Conservation (phyloP, 805 yeast genomes). For the Nakazawaea peltata region DNA sequence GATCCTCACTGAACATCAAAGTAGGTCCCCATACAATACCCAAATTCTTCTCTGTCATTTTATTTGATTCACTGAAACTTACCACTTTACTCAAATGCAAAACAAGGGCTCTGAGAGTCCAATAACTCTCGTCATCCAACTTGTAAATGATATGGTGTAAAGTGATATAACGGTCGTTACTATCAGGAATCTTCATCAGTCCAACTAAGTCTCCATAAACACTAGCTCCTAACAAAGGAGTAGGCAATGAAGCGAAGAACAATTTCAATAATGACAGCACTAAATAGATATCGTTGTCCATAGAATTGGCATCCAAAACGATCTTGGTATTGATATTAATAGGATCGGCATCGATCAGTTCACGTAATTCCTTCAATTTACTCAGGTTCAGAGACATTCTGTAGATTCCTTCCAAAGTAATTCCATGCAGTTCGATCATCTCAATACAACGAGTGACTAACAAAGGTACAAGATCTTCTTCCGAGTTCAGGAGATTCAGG, state of each 20-base stretch:
- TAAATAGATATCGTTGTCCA: constrained; percentile 77
- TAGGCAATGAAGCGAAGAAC: constrained; percentile 81
- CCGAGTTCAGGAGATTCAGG: constrained; percentile 68
- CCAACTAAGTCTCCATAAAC: constrained; percentile 56
- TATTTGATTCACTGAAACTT: constrained; percentile 50
- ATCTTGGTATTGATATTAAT: constrained; percentile 43
- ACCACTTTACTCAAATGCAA: constrained; percentile 80
- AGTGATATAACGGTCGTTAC: constrained; percentile 51
- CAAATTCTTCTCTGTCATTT: constrained; percentile 77
- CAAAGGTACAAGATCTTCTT: constrained; percentile 87
- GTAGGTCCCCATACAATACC: constrained; percentile 96
- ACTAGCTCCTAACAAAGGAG: constrained; percentile 67
- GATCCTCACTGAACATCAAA: constrained; percentile 60
- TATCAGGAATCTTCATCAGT: constrained; percentile 62
- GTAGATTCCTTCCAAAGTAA: constrained; percentile 83
- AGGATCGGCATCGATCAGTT: constrained; percentile 69
- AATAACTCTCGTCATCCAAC: constrained; percentile 90
- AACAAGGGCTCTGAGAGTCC: constrained; percentile 76
- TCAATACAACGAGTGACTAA: constrained; percentile 84
- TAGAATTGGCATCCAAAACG: constrained; percentile 36
- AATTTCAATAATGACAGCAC: constrained; percentile 84
- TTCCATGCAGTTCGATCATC: constrained; percentile 78
- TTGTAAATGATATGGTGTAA: constrained; percentile 84
- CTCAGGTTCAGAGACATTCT: constrained; percentile 74
- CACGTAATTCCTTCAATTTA: constrained; percentile 65